Conservation (phyloP, 2,329 filamentous ascomycete genomes). For the Botrytis tulipae region DNA sequence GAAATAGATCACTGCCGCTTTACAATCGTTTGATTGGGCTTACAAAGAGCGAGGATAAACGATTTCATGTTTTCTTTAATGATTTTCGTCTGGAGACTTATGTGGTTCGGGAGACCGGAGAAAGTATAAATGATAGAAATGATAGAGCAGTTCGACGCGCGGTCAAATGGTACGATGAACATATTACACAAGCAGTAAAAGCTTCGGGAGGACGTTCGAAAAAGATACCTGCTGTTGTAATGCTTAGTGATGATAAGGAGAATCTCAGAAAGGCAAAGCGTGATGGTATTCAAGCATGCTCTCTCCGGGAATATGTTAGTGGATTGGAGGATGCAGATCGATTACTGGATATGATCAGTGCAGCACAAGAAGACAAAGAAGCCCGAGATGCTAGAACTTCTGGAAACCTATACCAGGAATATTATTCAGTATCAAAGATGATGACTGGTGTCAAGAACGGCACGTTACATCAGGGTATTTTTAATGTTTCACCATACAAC, state of each 20-base stretch:
- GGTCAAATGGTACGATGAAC: slow-evolving; percentile 85
- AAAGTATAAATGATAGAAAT: slow-evolving; percentile 95
- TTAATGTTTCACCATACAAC: slow-evolving; percentile 97
- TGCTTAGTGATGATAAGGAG: slow-evolving; percentile 90
- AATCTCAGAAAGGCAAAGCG: slow-evolving; percentile 79
- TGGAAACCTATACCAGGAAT: slow-evolving; percentile 81
- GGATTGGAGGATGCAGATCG: slow-evolving; percentile 80
- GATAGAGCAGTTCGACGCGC: slow-evolving; percentile 86
- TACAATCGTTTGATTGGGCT: slow-evolving; percentile 91
- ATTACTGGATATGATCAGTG: slow-evolving; percentile 89
- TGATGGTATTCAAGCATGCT: slow-evolving; percentile 69
- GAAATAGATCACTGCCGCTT: slow-evolving; percentile 87
- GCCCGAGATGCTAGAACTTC: slow-evolving; percentile 61
- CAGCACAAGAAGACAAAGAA: slow-evolving; percentile 67
- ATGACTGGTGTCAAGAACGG: slow-evolving; percentile 90
- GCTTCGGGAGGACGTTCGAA: slow-evolving; percentile 50
- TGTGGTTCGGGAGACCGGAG: slow-evolving; percentile 68
- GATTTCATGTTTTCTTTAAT: slow-evolving; percentile 99
- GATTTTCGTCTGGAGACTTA: slow-evolving; percentile 94
- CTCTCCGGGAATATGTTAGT: slow-evolving; percentile 74
- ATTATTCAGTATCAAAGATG: slow-evolving; percentile 85
- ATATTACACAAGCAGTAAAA: slow-evolving; percentile 65
- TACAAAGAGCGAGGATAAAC: slow-evolving; percentile 93
- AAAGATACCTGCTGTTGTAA: slow-evolving; percentile 73
- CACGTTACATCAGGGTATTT: slow-evolving; percentile 87